Conservation (phyloP, 2,329 filamentous ascomycete genomes). For the Cercospora sojina region DNA sequence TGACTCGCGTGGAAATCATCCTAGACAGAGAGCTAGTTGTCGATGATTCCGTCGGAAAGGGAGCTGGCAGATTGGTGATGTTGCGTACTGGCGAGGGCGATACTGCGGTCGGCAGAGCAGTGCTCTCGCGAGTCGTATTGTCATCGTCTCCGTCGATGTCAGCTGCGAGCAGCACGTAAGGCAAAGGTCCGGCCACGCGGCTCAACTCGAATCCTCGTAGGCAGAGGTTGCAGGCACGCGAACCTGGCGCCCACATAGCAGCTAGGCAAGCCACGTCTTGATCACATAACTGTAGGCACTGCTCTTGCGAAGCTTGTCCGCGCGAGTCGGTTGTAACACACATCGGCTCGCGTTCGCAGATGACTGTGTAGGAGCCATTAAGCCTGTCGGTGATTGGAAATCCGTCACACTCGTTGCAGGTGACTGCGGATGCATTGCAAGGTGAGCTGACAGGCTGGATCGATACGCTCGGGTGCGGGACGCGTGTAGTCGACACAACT, state of each 20-base stretch:
- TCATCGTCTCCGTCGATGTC: slow-evolving; percentile 23
- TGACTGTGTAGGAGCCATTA: slow-evolving; percentile 29
- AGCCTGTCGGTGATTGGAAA: slow-evolving; percentile 25
- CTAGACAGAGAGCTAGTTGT: neutral
- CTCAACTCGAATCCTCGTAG: slow-evolving; percentile 25
- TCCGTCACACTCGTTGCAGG: slow-evolving; percentile 31
- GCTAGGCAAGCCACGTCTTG: slow-evolving; percentile 29
- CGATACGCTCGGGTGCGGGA: slow-evolving; percentile 17
- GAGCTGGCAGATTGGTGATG: slow-evolving; percentile 23
- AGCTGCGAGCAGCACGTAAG: slow-evolving; percentile 24
- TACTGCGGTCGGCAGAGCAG: neutral
- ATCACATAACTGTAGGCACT: slow-evolving; percentile 31
- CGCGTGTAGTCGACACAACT: slow-evolving; percentile 1
- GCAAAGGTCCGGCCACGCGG: slow-evolving; percentile 9
- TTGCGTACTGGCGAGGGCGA: slow-evolving; percentile 10
- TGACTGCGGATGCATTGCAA: slow-evolving; percentile 23
- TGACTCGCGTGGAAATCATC: neutral
- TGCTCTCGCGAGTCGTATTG: slow-evolving; percentile 7
- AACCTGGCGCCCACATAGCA: slow-evolving; percentile 24
- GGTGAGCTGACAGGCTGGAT: slow-evolving; percentile 21
- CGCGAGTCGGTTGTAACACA: slow-evolving; percentile 24
- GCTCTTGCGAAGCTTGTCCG: slow-evolving; percentile 21
- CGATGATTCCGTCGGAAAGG: slow-evolving; percentile 11
- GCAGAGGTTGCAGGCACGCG: slow-evolving; percentile 27
- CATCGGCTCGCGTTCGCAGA: slow-evolving; percentile 28